phyloP scores from a whole-genome alignment of 371 early-diverging fungal genomes.

The Sporodiniella umbellata region DNA sequence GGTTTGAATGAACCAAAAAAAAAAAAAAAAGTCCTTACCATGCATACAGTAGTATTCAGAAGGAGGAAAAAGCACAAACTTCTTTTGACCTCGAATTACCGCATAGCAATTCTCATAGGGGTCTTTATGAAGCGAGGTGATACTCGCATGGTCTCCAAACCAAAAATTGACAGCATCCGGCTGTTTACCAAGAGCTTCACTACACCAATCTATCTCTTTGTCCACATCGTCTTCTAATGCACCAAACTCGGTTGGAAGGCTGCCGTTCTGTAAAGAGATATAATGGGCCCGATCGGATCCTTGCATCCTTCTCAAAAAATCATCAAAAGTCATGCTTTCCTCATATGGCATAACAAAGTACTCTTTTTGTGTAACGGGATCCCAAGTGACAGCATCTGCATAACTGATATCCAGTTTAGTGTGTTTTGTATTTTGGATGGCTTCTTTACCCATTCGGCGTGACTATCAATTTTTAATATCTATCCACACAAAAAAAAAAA shows the following conservation, averaged over 20 bases:
- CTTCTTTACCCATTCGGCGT: slow-evolving; percentile 42
- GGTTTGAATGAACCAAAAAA: too few relatives aligned
- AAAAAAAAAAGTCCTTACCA: slow-evolving; percentile 30
- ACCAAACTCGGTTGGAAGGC: slow-evolving; percentile 53
- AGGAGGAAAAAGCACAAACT: slow-evolving; percentile 70
- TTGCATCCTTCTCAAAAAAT: slow-evolving; percentile 49
- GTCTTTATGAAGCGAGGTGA: slow-evolving; percentile 76
- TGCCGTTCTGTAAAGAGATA: slow-evolving; percentile 71
- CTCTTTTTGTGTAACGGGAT: slow-evolving; percentile 31
- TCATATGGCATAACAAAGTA: slow-evolving; percentile 73
- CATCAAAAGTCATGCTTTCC: slow-evolving; percentile 52
- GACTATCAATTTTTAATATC: slow-evolving; percentile 7
- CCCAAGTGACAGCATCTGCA: slow-evolving; percentile 66
- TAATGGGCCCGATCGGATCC: slow-evolving; percentile 47
- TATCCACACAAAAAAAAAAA: too few relatives aligned
- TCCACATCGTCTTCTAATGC: slow-evolving; percentile 61
- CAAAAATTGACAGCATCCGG: slow-evolving; percentile 84
- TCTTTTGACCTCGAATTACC: slow-evolving; percentile 69
- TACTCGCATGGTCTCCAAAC: slow-evolving; percentile 64
- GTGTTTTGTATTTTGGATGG: neutral
- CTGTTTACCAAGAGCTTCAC: slow-evolving; percentile 56
- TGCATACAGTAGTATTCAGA: slow-evolving; percentile 66
- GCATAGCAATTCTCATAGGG: slow-evolving; percentile 81
- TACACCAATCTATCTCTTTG: slow-evolving; percentile 56
- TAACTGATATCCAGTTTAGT: slow-evolving; percentile 30